These are phyloP conservation scores for Boletus rubroflammeus DNA, from an alignment of 768 basidiomycete genomes.

Conservation along the genomic window DNA sequence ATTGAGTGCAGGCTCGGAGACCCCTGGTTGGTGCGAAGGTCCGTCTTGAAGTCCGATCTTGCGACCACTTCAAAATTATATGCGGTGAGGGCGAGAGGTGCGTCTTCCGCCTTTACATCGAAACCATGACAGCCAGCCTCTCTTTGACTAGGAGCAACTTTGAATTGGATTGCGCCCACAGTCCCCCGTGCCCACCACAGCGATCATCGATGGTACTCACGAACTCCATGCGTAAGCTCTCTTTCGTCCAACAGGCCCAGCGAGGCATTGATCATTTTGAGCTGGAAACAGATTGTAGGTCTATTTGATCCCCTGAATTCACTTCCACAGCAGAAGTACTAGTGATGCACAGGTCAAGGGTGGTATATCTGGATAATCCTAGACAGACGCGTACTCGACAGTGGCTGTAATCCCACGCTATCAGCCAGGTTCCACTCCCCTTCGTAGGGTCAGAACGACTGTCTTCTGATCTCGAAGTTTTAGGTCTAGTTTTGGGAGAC, in stretches of 20 bases:
- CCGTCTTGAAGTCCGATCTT: background rate
- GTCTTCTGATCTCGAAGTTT: too few species aligned
- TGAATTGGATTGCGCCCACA: background rate
- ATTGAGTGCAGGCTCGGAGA: background rate
- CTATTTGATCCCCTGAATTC: background rate
- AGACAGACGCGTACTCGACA: too few species aligned
- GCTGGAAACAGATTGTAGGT: background rate
- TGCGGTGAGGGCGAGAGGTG: background rate
- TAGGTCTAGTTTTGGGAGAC: too few species aligned
- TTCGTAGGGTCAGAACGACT: too few species aligned
- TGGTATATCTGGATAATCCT: too few species aligned
- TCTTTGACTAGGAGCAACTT: background rate
- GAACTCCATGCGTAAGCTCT: background rate
- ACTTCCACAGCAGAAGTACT: too few species aligned
- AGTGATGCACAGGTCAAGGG: too few species aligned
- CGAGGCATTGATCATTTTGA: background rate
- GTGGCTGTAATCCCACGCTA: too few species aligned
- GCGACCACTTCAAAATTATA: background rate
- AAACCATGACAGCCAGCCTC: background rate
- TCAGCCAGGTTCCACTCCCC: too few species aligned
- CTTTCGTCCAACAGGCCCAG: background rate
- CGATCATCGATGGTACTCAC: too few species aligned
- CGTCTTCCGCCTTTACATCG: background rate
- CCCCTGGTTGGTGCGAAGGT: background rate
- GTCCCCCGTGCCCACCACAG: background rate